Evolutionary conservation across 495 filamentous ascomycete genomes (phyloP), one percentile per base, ranked within the genome.

Genomic region (Alectoria sarmentosa): DNA sequence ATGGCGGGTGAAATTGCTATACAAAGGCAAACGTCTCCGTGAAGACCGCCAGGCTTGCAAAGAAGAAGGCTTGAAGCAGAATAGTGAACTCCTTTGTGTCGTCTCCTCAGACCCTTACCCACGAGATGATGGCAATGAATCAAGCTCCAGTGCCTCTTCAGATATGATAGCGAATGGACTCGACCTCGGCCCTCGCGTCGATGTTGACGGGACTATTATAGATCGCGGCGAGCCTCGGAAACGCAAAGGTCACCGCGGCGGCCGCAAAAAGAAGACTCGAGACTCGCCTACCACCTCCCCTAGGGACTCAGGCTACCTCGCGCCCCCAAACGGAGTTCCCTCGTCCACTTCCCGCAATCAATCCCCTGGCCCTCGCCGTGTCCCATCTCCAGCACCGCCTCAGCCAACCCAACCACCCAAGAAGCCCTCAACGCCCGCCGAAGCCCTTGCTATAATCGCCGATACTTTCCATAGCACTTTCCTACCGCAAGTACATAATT

Each of bases 11-110:
- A 88, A 86, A 69, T 73, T 96, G 71, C 81, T 92, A 57, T 95
- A 93, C 79, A 93, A 92, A 73, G 92, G 92, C 14, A 86, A 85
- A 64, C 80, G 86, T 23, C 74, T 96, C 46, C 88, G 86, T 70
- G 84, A 92, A 65, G 80, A 86, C 67, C 67, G 77, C 11, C 74
- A 76, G n/a, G 81, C 84, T 6, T 86, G 89, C 69, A 81, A 87
- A 63, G 80, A 86, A 30, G 92, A 92, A 67, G 88, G 88, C 8
- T 80, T 93, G 65, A 89, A 91, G 78, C 86, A 90, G 70, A 86
- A 92, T 65, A 86, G 85, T 39, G 89, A 96, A 74, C 76, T 96
- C 46, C 78, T 84, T 66, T 91, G 77, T 75, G 82, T 88, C 44
- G 76, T 77, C 39, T 88, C 74, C 62, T 41, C 63, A 0, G 67